Percentiles rank a stretch among this genome's conserved stretches.
Conservation (phyloP, 1,284 basidiomycete species). For the Megacollybia platyphylla region DNA sequence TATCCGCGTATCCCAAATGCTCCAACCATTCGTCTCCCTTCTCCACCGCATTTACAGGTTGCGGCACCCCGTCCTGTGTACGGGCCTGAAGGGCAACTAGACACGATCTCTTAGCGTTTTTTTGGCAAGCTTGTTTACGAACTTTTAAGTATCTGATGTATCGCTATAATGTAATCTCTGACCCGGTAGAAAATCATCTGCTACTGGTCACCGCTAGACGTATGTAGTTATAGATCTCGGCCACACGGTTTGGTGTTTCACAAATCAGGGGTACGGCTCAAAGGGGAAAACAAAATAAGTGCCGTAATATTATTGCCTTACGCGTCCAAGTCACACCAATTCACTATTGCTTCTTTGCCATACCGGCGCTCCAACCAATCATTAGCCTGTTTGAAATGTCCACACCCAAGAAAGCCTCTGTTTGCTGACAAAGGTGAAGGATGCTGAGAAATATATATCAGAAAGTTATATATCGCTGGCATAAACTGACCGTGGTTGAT, state of each 20-base stretch:
- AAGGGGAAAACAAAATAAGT: no score
- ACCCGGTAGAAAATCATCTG: neutral
- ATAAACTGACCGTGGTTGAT: constrained; percentile 54
- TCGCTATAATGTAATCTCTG: neutral
- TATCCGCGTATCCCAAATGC: constrained; percentile 28
- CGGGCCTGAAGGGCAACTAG: constrained; percentile 24
- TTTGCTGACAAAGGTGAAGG: constrained; percentile 75
- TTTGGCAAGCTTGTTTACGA: neutral
- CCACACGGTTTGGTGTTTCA: no score
- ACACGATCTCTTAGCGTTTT: constrained; percentile 19
- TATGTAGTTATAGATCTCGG: no score
- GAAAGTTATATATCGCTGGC: neutral
- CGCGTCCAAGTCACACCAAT: constrained; percentile 54
- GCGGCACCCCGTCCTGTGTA: constrained; percentile 19
- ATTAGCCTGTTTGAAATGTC: constrained; percentile 83
- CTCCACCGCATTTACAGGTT: constrained; percentile 26
- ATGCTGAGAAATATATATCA: constrained; percentile 33
- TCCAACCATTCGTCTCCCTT: constrained; percentile 25
- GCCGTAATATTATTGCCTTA: neutral
- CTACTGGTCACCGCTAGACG: neutral
- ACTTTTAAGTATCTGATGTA: neutral
- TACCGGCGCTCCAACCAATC: constrained; percentile 71
- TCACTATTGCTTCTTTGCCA: constrained; percentile 55
- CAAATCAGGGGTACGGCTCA: no score
- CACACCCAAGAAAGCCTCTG: constrained; percentile 83